Conservation (phyloP, 345 rosid genomes). For the Abelmoschus esculentus region DNA sequence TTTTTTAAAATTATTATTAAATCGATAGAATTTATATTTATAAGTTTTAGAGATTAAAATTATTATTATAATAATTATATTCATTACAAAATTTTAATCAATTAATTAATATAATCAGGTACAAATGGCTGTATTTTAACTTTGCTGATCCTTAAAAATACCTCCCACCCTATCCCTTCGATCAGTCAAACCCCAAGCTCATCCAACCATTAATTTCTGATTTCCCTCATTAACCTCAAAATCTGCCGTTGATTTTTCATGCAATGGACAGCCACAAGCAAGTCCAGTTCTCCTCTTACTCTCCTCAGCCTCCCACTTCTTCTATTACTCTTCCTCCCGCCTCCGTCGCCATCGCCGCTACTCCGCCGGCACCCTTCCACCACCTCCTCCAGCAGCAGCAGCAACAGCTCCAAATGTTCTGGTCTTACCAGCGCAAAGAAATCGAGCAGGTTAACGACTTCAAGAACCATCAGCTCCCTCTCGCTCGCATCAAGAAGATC, state of each 20-base stretch:
- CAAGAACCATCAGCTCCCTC: conserved; percentile 95
- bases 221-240: conserved; percentile 4
- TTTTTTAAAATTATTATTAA: too few species aligned
- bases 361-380: conserved; percentile 43
- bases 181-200: conserved; percentile 8
- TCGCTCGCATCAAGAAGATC: conserved; percentile 91
- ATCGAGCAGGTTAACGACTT: conserved; percentile 89
- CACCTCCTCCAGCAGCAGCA: conserved; percentile 90
- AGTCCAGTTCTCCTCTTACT: conserved; percentile 48
- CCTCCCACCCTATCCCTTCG: conserved; percentile 6
- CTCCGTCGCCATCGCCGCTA: conserved; percentile 15
- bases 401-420: conserved; percentile 81
- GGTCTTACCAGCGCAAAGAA: conserved; percentile 84
- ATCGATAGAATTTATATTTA: too few species aligned
- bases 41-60: too few species aligned
- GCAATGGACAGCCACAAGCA: conserved; percentile 51
- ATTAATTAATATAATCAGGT: conserved; percentile 1
- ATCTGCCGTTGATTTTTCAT: conserved; percentile 4
- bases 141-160: conserved; percentile 12
- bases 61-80: too few species aligned
- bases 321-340: conserved; percentile 18
- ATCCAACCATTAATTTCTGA: background rate
- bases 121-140: conserved; percentile 30
- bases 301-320: conserved; percentile 33
- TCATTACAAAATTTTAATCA: too few species aligned